These are phyloP conservation scores for Rhodotorula paludigena DNA, from an alignment of 768 basidiomycete genomes.

Conservation along the genomic window DNA sequence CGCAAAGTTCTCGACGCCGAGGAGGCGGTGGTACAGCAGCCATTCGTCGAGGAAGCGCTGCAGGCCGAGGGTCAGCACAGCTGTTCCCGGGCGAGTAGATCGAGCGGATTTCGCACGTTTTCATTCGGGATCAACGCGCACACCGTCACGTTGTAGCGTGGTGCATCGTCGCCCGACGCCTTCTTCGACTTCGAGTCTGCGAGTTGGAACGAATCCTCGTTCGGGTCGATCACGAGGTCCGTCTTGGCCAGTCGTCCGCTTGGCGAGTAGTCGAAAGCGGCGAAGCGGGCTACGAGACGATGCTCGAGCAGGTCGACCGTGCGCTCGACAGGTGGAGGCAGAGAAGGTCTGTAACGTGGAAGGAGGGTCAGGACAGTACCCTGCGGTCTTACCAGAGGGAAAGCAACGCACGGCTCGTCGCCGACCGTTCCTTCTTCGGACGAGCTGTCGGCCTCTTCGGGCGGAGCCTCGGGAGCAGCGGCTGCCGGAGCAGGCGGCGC, in stretches of 20 bases:
- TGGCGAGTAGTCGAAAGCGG: not conserved
- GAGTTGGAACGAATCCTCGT: slow-evolving; percentile 5
- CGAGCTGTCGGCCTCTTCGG: too few species aligned
- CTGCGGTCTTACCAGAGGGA: not conserved
- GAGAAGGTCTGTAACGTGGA: not conserved
- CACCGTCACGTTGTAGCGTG: slow-evolving; percentile 23
- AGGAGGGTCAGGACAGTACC: too few species aligned
- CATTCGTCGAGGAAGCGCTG: slow-evolving; percentile 35
- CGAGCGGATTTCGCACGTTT: not conserved
- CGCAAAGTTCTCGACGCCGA: slow-evolving; percentile 34
- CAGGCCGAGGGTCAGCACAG: not conserved
- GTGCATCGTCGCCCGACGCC: too few species aligned
- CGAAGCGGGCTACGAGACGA: slow-evolving; percentile 28
- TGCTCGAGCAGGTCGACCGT: slow-evolving; percentile 4
- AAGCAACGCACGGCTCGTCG: not conserved
- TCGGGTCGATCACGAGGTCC: not conserved
- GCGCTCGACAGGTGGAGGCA: not conserved
- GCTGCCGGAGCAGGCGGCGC: not conserved
- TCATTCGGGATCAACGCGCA: slow-evolving; percentile 34
- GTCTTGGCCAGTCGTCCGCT: too few species aligned
- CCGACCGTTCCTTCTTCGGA: too few species aligned
- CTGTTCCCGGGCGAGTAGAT: too few species aligned
- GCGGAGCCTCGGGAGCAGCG: not conserved
- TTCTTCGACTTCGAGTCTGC: not conserved
- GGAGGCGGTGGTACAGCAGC: slow-evolving; percentile 30